These are phyloP conservation scores for Globisporangium uncinulatum DNA, from an alignment of 352 stramenopile species.

Conservation along the genomic window DNA sequence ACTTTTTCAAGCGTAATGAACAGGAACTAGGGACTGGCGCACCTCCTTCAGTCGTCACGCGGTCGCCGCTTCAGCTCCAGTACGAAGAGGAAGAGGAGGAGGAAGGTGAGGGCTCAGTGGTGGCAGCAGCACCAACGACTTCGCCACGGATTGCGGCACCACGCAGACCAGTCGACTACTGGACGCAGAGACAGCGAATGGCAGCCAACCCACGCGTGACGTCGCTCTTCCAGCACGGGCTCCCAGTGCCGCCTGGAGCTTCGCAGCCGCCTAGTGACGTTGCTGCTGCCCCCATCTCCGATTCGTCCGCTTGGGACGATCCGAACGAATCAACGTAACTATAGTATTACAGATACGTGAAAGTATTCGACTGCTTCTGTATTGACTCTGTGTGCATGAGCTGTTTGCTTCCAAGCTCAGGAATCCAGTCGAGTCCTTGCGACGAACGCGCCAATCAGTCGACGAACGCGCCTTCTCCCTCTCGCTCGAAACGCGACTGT, in stretches of 20 bases:
- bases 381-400: too few species aligned
- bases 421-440: too few species aligned
- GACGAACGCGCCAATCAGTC: too few species aligned
- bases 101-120: background rate
- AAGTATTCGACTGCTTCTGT: too few species aligned
- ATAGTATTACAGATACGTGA: too few species aligned
- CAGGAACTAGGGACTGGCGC: conserved; percentile 25
- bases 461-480: too few species aligned
- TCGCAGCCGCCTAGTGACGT: background rate
- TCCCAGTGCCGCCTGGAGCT: background rate
- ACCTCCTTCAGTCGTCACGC: background rate
- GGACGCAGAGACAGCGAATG: conserved; percentile 17
- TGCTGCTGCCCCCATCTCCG: too few species aligned
- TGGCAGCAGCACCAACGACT: background rate
- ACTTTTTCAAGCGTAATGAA: conserved; percentile 65
- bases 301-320: too few species aligned
- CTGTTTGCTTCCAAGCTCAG: too few species aligned
- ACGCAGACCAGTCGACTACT: conserved; percentile 18
- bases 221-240: conserved; percentile 12
- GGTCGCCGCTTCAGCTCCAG: conserved; percentile 19
- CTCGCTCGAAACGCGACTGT: too few species aligned
- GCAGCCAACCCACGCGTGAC: conserved; percentile 7
- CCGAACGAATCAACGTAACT: too few species aligned
- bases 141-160: background rate
- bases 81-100: conserved; percentile 25